Conservation (phyloP, 495 filamentous ascomycete genomes). For the Neurospora sp. region DNA sequence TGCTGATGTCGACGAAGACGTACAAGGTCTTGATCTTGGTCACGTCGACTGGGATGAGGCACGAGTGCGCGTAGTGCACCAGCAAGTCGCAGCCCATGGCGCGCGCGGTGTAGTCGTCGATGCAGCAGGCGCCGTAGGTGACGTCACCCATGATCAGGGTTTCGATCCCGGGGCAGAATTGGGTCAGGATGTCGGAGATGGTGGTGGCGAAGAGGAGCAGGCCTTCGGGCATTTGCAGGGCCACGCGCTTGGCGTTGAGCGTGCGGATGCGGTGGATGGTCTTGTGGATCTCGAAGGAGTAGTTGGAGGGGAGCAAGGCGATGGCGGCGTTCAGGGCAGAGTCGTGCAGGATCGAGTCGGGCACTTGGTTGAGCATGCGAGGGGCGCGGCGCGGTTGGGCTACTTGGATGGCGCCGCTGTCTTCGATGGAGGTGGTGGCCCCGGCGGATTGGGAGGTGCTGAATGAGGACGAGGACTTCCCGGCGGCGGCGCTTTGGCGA, state of each 20-base stretch:
- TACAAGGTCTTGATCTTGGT: conserved; percentile 94
- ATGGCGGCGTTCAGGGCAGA: conserved; percentile 84
- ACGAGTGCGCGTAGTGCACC: conserved; percentile 95
- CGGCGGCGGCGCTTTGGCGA: conserved; percentile 41
- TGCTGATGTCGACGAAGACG: conserved; percentile 95
- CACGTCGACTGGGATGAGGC: conserved; percentile 88
- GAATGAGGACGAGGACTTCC: conserved; percentile 27
- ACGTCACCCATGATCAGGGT: conserved; percentile 99
- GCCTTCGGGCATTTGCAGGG: conserved; percentile 93
- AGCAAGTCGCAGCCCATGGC: conserved; percentile 91
- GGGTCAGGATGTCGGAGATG: conserved; percentile 91
- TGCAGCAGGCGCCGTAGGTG: conserved; percentile 97
- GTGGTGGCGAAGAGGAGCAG: conserved; percentile 94
- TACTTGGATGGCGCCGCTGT: conserved; percentile 53
- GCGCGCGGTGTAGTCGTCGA: conserved; percentile 94
- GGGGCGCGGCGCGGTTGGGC: conserved; percentile 56
- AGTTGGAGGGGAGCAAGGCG: conserved; percentile 78
- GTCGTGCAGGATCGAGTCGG: conserved; percentile 75
- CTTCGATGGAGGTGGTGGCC: conserved; percentile 42
- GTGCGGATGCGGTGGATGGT: conserved; percentile 90
- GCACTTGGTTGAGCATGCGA: conserved; percentile 79
- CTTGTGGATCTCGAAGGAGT: conserved; percentile 96
- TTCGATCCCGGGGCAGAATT: conserved; percentile 83
- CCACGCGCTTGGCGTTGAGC: conserved; percentile 64
- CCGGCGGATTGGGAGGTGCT: background rate